phyloP scores from a whole-genome alignment of 1,139 yeast species.

The Meyerozyma sp. region DNA sequence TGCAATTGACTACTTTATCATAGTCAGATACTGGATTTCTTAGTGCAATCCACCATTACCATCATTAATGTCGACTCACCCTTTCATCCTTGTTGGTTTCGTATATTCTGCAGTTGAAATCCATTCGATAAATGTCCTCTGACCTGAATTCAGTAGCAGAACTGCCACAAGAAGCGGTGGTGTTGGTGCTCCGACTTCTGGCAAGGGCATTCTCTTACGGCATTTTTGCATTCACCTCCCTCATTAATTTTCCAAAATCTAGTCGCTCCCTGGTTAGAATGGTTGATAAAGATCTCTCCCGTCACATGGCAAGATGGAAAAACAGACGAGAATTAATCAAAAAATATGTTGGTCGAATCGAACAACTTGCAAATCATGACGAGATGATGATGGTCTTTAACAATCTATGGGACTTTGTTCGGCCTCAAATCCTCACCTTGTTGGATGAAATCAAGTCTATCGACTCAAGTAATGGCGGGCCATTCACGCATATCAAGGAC shows the following conservation, averaged over 20 bases:
- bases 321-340: neutral
- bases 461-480: neutral
- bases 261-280: neutral
- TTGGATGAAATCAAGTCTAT: neutral
- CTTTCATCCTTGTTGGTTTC: neutral
- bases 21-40: too few relatives aligned
- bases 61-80: neutral
- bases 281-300: neutral
- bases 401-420: slow-evolving; percentile 1
- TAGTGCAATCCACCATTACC: too few relatives aligned
- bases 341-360: neutral
- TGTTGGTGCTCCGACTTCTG: neutral
- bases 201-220: neutral
- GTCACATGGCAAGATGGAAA: neutral
- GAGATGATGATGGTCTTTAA: neutral
- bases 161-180: neutral
- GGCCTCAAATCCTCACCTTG: neutral
- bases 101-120: neutral
- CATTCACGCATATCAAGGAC: neutral
- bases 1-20: too few relatives aligned
- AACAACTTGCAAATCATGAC: neutral
- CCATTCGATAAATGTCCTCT: neutral
- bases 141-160: neutral
- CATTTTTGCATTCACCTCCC: neutral
- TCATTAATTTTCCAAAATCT: neutral